phyloP scores from a whole-genome alignment of 305 asterid genomes.

The Solanum aculeatissimum region DNA sequence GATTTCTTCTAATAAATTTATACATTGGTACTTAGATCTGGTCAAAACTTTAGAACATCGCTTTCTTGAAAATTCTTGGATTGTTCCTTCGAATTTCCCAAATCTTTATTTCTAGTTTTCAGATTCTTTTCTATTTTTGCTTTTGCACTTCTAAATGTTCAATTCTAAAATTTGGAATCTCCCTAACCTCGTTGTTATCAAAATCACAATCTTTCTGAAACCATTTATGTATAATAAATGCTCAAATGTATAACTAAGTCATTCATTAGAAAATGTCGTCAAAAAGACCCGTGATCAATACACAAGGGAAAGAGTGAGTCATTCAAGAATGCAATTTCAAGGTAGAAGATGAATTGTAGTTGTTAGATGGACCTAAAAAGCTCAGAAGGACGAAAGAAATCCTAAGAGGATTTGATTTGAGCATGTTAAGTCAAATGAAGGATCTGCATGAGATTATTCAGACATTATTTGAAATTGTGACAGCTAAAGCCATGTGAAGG shows the following conservation, averaged over 20 bases:
- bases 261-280: not conserved
- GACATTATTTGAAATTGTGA: not conserved
- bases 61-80: not conserved
- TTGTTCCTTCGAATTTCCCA: not conserved
- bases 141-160: not conserved
- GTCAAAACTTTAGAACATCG: not conserved
- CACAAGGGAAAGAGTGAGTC: not conserved
- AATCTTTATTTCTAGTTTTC: not conserved
- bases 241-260: not conserved
- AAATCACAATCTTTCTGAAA: not conserved
- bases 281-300: not conserved
- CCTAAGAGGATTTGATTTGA: not conserved
- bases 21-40: not conserved
- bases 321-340: not conserved
- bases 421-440: not conserved
- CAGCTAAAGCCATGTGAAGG: not conserved
- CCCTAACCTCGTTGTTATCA: not conserved
- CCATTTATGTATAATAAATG: not conserved
- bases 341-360: not conserved
- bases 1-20: not conserved
- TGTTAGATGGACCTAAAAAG: not conserved
- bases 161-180: not conserved
- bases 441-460: not conserved
- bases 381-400: not conserved
- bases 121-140: not conserved